These are phyloP conservation scores for Globisporangium alternatum DNA, from an alignment of 352 stramenopile genomes.

Conservation along the genomic window DNA sequence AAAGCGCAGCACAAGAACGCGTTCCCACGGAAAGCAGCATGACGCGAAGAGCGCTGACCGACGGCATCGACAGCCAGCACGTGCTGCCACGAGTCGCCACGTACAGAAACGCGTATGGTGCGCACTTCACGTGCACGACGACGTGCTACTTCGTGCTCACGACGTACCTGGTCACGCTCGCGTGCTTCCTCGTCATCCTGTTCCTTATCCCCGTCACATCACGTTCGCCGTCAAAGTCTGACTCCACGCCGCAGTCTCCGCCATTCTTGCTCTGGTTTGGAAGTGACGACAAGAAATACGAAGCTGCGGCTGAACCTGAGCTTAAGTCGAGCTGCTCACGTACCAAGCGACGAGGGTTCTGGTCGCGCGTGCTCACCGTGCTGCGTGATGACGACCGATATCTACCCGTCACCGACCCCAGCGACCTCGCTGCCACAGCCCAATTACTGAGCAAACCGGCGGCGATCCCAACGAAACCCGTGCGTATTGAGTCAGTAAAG, in stretches of 20 bases:
- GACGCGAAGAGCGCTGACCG: background rate
- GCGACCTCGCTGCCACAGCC: background rate
- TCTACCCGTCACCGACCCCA: background rate
- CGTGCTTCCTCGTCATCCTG: constrained; percentile 35
- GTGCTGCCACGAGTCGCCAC: constrained; percentile 26
- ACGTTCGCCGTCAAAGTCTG: constrained; percentile 3
- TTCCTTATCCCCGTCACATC: constrained; percentile 36
- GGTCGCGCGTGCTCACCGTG: background rate
- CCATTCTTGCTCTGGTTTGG: constrained; percentile 38
- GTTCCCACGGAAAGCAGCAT: background rate
- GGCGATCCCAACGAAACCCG: background rate
- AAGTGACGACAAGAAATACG: constrained; percentile 4
- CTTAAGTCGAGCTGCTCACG: background rate
- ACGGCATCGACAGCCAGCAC: constrained; percentile 1
- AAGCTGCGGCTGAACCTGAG: background rate
- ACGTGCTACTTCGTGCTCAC: constrained; percentile 44
- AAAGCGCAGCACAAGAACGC: background rate
- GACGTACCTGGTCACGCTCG: constrained; percentile 30
- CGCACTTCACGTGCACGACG: constrained; percentile 43
- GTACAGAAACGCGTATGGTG: constrained; percentile 61
- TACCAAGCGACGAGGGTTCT: background rate
- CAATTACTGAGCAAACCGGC: background rate
- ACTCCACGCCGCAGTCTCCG: constrained; percentile 10
- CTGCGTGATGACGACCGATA: background rate
- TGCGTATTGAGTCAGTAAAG: constrained; percentile 11